Evolutionary conservation across 495 filamentous ascomycete genomes (phyloP).

Genomic region (Staphylotrichum tortipilum): DNA sequence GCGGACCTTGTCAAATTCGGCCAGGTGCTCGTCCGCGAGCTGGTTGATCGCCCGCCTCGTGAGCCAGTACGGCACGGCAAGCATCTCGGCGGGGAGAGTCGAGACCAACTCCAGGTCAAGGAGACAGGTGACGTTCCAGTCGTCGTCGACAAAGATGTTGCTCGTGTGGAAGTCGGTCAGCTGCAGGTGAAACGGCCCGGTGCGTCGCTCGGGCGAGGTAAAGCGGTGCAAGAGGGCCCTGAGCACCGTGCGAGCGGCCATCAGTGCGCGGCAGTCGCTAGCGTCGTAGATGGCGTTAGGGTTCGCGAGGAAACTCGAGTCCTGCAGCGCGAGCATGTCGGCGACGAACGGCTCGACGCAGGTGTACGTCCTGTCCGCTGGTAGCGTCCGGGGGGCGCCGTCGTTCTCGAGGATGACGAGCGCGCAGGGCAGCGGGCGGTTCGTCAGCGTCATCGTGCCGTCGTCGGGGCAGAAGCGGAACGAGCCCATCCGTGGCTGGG

Average conservation of each 20-base stretch:
- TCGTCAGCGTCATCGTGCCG: background rate
- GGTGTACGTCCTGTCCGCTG: background rate
- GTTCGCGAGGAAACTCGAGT: background rate
- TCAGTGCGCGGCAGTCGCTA: background rate
- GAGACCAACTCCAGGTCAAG: background rate
- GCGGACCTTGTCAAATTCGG: no score
- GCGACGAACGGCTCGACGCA: background rate
- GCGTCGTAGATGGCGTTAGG: background rate
- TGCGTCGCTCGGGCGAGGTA: background rate
- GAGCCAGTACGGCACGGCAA: background rate
- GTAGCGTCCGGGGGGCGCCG: background rate
- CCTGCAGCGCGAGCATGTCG: background rate
- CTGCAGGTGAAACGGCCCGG: background rate
- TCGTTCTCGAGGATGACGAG: background rate
- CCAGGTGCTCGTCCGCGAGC: no score
- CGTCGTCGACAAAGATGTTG: constrained; percentile 3
- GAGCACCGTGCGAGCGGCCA: background rate
- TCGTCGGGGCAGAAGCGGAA: background rate
- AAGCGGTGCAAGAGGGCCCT: background rate
- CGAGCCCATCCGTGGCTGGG: background rate
- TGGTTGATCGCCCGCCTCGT: background rate
- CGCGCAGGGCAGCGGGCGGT: background rate
- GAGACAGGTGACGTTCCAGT: background rate
- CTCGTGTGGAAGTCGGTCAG: constrained; percentile 2
- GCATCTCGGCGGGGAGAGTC: background rate